Conservation (phyloP, 139 green algal species). For the Tetradesmus lagerheimii region DNA sequence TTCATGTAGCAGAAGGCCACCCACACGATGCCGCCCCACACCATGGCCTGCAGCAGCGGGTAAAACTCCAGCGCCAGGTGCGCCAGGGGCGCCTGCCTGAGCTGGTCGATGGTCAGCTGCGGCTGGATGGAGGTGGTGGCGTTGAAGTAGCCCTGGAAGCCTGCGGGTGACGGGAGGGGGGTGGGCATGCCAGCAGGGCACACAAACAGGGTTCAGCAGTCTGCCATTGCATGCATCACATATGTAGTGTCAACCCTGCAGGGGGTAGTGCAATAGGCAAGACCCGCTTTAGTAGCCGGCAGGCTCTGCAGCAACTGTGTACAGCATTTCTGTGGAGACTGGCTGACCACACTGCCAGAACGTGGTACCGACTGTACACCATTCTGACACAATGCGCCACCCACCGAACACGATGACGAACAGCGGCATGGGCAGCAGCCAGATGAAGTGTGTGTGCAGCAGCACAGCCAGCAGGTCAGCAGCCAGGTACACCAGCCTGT, state of each 20-base stretch:
- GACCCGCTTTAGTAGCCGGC: no score
- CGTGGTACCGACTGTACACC: no score
- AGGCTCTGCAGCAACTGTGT: no score
- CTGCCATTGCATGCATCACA: no score
- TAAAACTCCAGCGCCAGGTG: constrained; percentile 11
- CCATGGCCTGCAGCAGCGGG: neutral
- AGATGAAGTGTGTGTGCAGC: constrained; percentile 59
- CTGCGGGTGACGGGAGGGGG: neutral
- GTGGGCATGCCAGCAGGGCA: neutral
- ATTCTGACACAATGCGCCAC: no score
- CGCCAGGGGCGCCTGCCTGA: neutral
- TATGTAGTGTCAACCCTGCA: no score
- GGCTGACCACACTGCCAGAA: no score
- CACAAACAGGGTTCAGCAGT: no score
- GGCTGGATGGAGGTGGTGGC: constrained; percentile 21
- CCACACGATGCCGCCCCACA: constrained; percentile 42
- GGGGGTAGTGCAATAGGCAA: no score
- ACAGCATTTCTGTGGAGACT: no score
- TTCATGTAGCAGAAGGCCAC: constrained; percentile 53
- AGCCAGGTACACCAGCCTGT: constrained; percentile 23
- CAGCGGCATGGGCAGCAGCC: constrained; percentile 45
- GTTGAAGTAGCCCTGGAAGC: constrained; percentile 30
- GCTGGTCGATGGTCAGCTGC: neutral
- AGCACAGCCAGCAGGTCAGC: constrained; percentile 25
- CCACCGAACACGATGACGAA: constrained; percentile 43